phyloP scores from a whole-genome alignment of 257 asterid species.

The Solanum chiquidenum region DNA sequence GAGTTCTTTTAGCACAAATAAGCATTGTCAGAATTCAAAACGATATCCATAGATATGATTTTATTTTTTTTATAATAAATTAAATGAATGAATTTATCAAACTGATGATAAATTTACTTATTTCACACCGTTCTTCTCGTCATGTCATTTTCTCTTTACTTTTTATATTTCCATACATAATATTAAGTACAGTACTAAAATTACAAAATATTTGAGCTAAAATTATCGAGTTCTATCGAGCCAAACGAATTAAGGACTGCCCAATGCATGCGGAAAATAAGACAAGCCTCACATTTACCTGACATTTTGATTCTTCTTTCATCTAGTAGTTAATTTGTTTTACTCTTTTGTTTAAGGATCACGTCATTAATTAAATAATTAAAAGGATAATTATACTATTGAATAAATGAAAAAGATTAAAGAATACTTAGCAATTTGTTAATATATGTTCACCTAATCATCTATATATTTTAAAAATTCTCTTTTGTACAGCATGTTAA shows the following conservation, averaged over 20 bases:
- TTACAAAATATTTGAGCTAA: neutral
- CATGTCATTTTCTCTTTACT: neutral
- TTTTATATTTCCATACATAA: neutral
- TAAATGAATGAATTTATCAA: neutral
- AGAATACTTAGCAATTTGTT: neutral
- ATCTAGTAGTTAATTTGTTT: neutral
- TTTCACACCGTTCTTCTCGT: neutral
- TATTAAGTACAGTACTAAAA: neutral
- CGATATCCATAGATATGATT: neutral
- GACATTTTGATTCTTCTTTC: neutral
- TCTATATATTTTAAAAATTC: neutral
- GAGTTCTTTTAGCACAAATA: neutral
- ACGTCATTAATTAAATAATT: neutral
- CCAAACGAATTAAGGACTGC: neutral
- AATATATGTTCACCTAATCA: neutral
- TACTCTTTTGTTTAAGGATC: neutral
- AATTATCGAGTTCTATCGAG: neutral
- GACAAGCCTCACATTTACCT: neutral
- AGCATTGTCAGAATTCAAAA: neutral
- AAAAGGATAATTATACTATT: neutral
- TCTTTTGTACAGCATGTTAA: neutral
- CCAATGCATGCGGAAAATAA: neutral
- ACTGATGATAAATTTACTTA: neutral
- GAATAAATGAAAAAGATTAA: neutral
- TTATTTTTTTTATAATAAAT: neutral